phyloP scores from a whole-genome alignment of 163 green algal genomes.

The Prototheca cutis region DNA sequence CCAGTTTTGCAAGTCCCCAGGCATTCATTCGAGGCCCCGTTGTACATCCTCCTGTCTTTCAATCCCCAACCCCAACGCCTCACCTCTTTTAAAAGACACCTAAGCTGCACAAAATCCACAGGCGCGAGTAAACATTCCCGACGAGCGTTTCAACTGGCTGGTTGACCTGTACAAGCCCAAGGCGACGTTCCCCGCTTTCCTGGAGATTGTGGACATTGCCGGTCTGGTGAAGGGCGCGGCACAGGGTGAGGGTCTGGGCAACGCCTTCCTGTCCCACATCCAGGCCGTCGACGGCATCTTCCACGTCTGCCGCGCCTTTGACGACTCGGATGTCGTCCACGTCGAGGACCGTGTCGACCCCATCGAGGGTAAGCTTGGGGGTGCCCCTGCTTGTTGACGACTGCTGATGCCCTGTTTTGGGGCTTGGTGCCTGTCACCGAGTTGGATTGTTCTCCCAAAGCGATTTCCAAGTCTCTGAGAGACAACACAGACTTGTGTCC shows the following conservation, averaged over 20 bases:
- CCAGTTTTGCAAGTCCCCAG: no score
- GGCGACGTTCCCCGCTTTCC: constrained; percentile 70
- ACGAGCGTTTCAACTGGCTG: constrained; percentile 94
- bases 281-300: constrained; percentile 93
- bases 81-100: background rate
- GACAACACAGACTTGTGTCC: no score
- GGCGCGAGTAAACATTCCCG: constrained; percentile 82
- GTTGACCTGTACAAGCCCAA: constrained; percentile 62
- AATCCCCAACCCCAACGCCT: background rate
- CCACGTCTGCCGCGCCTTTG: constrained; percentile 85
- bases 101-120: background rate
- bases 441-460: no score
- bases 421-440: no score
- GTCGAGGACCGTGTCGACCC: constrained; percentile 89
- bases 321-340: constrained; percentile 89
- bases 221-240: constrained; percentile 79
- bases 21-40: no score
- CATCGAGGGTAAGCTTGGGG: constrained; percentile 40
- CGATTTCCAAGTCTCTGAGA: no score
- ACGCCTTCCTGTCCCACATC: constrained; percentile 96
- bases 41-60: no score
- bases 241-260: constrained; percentile 87
- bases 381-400: background rate
- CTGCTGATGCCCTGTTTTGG: background rate
- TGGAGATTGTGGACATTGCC: constrained; percentile 94